Percentiles rank a stretch among this genome's conserved stretches.
phyloP scores from a whole-genome alignment of 768 basidiomycete species.

The Thelephora aurantiotincta region DNA sequence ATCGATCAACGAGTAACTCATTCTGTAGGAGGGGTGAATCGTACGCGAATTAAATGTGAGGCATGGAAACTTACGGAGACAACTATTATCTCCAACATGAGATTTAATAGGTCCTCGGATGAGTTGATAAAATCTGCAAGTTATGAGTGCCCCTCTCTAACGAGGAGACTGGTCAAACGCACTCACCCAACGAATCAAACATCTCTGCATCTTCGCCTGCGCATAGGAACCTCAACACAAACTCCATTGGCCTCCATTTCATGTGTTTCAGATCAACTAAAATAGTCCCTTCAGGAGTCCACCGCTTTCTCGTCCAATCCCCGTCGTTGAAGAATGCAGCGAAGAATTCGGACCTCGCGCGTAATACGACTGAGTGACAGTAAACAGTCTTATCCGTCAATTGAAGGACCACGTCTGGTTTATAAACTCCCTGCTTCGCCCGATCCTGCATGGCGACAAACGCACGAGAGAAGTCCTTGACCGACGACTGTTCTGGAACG shows the following conservation, averaged over 20 bases:
- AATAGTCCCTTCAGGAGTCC: slow-evolving; percentile 35
- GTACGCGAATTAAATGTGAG: background rate
- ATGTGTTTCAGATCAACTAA: slow-evolving; percentile 61
- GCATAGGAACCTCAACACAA: slow-evolving; percentile 66
- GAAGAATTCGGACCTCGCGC: slow-evolving; percentile 77
- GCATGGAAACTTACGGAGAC: slow-evolving; percentile 46
- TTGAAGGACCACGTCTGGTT: slow-evolving; percentile 58
- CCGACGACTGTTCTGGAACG: slow-evolving; percentile 31
- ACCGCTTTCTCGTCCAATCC: slow-evolving; percentile 65
- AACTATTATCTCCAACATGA: slow-evolving; percentile 77
- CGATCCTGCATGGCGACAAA: slow-evolving; percentile 24
- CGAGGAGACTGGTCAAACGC: background rate
- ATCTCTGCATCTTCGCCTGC: slow-evolving; percentile 53
- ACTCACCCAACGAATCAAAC: slow-evolving; percentile 59
- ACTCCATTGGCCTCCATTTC: slow-evolving; percentile 57
- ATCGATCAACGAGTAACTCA: slow-evolving; percentile 76
- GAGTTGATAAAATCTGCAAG: slow-evolving; percentile 44
- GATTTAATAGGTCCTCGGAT: slow-evolving; percentile 68
- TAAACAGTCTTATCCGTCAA: slow-evolving; percentile 52
- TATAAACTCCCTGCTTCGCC: slow-evolving; percentile 16
- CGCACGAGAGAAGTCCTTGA: slow-evolving; percentile 33
- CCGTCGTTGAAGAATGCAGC: slow-evolving; percentile 67
- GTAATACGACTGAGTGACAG: slow-evolving; percentile 64
- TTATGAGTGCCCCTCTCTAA: background rate
- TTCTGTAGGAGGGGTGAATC: slow-evolving; percentile 30